phyloP scores from a whole-genome alignment of 306 rosid species.

The Cicer arietinum region DNA sequence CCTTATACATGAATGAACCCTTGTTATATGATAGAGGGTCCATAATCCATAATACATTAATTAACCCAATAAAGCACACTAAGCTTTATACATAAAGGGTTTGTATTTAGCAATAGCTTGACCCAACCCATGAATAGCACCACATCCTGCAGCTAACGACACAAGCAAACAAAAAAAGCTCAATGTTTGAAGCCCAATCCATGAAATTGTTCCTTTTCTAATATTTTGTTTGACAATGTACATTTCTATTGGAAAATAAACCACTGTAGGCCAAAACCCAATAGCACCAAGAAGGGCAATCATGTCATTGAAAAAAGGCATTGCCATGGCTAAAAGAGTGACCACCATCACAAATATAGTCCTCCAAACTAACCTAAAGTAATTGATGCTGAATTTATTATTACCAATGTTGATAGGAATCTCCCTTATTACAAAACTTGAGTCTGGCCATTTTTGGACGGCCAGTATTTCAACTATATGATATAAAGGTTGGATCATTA shows the following conservation, averaged over 20 bases:
- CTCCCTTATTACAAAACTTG: constrained; percentile 53
- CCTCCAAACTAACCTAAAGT: constrained; percentile 66
- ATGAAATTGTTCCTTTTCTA: constrained; percentile 40
- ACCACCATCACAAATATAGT: constrained; percentile 43
- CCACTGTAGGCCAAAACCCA: constrained; percentile 66
- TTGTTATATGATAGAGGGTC: not conserved
- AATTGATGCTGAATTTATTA: constrained; percentile 44
- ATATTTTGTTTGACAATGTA: constrained; percentile 53
- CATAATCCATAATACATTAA: constrained; percentile 3
- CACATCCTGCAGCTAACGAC: constrained; percentile 55
- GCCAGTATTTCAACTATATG: constrained; percentile 54
- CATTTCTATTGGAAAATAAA: constrained; percentile 71
- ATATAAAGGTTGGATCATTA: constrained; percentile 56
- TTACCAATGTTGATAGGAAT: constrained; percentile 40
- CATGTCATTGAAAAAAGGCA: constrained; percentile 66
- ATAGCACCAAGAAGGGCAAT: constrained; percentile 62
- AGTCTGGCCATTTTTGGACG: constrained; percentile 49
- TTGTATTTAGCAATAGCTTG: constrained; percentile 49
- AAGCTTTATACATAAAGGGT: constrained; percentile 54
- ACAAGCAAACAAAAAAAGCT: constrained; percentile 52
- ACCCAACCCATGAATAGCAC: constrained; percentile 54
- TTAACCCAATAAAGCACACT: not conserved
- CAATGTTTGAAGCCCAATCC: constrained; percentile 58
- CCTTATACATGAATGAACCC: no score
- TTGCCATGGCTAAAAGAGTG: constrained; percentile 53